Base-by-base conservation (phyloP, 2,329 filamentous ascomycete genomes). In the Aspergillus glaucus region DNA sequence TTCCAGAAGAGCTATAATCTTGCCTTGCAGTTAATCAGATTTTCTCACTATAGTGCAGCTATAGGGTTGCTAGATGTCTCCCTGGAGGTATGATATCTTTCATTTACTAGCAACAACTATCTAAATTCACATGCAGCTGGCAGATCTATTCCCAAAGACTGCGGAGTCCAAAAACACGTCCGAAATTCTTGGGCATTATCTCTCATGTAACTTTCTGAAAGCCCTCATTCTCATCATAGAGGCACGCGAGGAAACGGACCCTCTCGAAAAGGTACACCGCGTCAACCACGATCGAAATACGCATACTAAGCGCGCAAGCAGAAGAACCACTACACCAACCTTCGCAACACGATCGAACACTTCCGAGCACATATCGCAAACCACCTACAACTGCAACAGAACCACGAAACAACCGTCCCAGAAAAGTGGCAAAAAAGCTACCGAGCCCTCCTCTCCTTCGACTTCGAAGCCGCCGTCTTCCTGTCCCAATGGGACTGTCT, bases 1-100 rank as follows among this genome's bases (percentile, higher is more conserved):
- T 85, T 84, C 34, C 84, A 84, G 53, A 92, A 87, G 54, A 79
- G 86, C 1, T 95, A 94, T 71, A 94, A 93, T 55, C 65, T 90
- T 6, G 84, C 83, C 0, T 67, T 92, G 4, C 81, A 82, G 51
- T 75, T 84, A 50, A 78, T 76, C 55, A 74, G 76, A 1, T 72
- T 78, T 1, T 84, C 85, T 75, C 64, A 78, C 21, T 73, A 83
- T 1, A 62, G 65, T 5, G 66, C 75, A 44, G 72, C 85, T 0
- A 62, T 84, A 3, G 73, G 79, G 3, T 75, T 95, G 21, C 55
- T 80, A 3, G 54, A 64, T 6, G 60, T 66, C 21, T 79, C 75
- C 55, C 63, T 64, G 2, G 67, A 71, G 56, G 74, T 75, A 55
- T 52, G 45, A 19, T n/a, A 22, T n/a, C 2, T n/a, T 21, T 44